These are phyloP conservation scores for Apostasia ramifera DNA, from an alignment of 106 monocot species.

Conservation along the genomic window DNA sequence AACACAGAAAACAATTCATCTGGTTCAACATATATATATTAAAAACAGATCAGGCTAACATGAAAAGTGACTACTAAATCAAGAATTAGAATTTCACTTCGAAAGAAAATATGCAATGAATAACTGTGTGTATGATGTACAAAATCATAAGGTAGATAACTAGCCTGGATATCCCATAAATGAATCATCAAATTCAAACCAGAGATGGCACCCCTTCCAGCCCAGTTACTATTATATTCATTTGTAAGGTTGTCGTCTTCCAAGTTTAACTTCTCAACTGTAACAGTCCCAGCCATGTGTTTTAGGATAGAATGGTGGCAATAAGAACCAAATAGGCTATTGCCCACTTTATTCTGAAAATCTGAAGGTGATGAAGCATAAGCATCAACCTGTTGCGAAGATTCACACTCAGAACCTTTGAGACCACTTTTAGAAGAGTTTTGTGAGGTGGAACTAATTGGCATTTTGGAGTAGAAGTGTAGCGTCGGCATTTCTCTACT, in stretches of 20 bases:
- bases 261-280: conserved; percentile 33
- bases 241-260: conserved; percentile 5
- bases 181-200: conserved; percentile 55
- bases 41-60: too few relatives aligned
- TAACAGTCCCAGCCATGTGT: conserved; percentile 37
- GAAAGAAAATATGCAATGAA: too few relatives aligned
- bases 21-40: too few relatives aligned
- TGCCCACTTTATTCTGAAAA: conserved; percentile 19
- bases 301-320: conserved; percentile 39
- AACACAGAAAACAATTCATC: too few relatives aligned
- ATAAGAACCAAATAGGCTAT: conserved; percentile 5
- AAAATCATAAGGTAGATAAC: conserved; percentile 1
- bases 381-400: background rate
- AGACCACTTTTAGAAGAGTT: conserved; percentile 8
- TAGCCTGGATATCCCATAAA: conserved; percentile 68
- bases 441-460: conserved; percentile 11
- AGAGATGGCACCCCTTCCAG: conserved; percentile 57
- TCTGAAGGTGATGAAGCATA: conserved; percentile 5
- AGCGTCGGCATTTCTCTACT: conserved; percentile 15
- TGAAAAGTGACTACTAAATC: too few relatives aligned
- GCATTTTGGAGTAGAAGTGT: conserved; percentile 31
- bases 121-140: too few relatives aligned
- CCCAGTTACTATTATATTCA: conserved; percentile 42
- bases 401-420: background rate
- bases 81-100: too few relatives aligned